Base-by-base conservation (phyloP, 148 eudicot genomes). In the Rhododendron williamsianum region DNA sequence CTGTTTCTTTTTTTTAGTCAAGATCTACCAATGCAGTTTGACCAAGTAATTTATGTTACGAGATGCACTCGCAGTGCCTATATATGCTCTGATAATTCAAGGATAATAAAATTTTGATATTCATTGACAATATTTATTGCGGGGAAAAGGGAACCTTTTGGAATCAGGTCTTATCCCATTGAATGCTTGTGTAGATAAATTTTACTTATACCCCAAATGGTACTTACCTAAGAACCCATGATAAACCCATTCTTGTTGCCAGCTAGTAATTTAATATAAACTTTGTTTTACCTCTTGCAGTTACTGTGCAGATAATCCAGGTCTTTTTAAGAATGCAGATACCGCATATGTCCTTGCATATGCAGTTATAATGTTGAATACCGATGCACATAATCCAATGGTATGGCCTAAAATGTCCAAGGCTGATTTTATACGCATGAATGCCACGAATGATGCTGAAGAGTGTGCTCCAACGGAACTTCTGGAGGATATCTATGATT, bases 291-390 rank as follows among this genome's bases (percentile, higher is more conserved):
- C 87, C 46, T 89, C 35, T 91, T 84, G 90, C 95, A 97, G 99
- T 52, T 97, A 94, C 81, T 97, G 99, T 91, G 98, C 99, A 89
- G 94, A 95, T 88, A 95, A 97, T 91, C 98, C 99, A 81, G 94
- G 91, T 79, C 88, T 97, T 78, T 97, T 97, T 89, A 97, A 95
- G 98, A 94, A 94, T 89, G 99, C 99, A 67, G 99, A 95, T 88
- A 94, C 96, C n/a, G 99, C 99, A 58, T 97, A 97, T 92, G 93
- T 97, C 82, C 98, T 97, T 87, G 99, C 99, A 77, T 97, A 97
- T 94, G 99, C 99, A 54, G 99, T 95, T 91, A 97, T 97, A 89
- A 90, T 97, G 99, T 88, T 97, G 88, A 97, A 97, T 86, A 97
- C 98, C 27, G 99, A 97, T 92, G 99, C 98, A 87, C 99, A 97